These are phyloP conservation scores for Rhodomyrtus tomentosa DNA, from an alignment of 345 rosid species.

Conservation along the genomic window DNA sequence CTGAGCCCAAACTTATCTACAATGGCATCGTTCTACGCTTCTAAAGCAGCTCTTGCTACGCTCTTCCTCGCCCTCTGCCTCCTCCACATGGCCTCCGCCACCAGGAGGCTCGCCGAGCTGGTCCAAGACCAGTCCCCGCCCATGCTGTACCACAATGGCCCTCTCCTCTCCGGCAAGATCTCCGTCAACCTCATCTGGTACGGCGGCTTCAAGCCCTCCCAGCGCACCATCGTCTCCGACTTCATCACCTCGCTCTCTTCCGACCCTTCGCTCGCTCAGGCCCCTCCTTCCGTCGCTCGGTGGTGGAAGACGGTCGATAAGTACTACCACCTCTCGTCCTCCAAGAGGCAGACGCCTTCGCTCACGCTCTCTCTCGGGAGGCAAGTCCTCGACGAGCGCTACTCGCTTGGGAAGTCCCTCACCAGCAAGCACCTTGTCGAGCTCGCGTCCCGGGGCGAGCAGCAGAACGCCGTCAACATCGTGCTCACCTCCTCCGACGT, in stretches of 20 bases:
- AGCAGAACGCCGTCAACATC: constrained; percentile 27
- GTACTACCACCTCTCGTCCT: constrained; percentile 36
- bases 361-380: not conserved
- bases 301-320: constrained; percentile 72
- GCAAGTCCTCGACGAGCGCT: constrained; percentile 1
- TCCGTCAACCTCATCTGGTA: constrained; percentile 72
- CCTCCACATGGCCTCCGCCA: constrained; percentile 8
- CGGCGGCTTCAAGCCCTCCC: constrained; percentile 62
- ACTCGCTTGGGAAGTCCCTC: constrained; percentile 1
- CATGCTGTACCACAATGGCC: constrained; percentile 58
- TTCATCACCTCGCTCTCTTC: constrained; percentile 42
- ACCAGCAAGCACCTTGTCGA: not conserved
- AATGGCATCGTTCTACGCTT: not conserved
- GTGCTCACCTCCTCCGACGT: constrained; percentile 49
- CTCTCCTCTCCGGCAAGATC: constrained; percentile 54
- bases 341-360: constrained; percentile 5
- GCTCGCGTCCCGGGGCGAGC: not conserved
- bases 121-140: constrained; percentile 19
- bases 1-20: not conserved
- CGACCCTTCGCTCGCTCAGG: constrained; percentile 2
- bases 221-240: constrained; percentile 48
- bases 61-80: constrained; percentile 1
- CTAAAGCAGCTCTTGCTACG: not conserved
- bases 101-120: constrained; percentile 13
- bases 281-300: constrained; percentile 46